Evolutionary conservation across 257 asterid species (phyloP).

Genomic region (Ligustrum vulgare): DNA sequence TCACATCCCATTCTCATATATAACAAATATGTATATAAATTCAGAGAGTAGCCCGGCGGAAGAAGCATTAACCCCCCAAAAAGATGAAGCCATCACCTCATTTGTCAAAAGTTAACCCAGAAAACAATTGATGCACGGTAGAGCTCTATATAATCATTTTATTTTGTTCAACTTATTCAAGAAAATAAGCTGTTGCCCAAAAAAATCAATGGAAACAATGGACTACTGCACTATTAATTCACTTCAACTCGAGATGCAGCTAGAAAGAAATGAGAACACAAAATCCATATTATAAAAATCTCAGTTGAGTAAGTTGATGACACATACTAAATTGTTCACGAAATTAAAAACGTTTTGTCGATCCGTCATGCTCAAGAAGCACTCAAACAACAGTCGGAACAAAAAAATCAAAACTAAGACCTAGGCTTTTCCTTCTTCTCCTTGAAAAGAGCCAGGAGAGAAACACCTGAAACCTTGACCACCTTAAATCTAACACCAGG

Average conservation of each 20-base stretch:
- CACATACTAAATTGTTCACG: constrained; percentile 21
- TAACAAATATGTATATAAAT: neutral
- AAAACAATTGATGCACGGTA: too few species aligned
- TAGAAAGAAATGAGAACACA: neutral
- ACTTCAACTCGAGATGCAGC: neutral
- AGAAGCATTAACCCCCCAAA: too few species aligned
- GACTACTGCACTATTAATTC: neutral
- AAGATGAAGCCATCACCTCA: too few species aligned
- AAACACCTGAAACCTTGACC: constrained; percentile 84
- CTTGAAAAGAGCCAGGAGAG: constrained; percentile 69
- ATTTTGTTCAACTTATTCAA: too few species aligned
- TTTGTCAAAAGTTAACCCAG: too few species aligned
- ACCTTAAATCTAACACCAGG: constrained; percentile 86
- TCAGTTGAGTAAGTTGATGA: constrained; percentile 26
- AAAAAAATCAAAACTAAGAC: constrained; percentile 36
- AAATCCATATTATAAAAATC: constrained; percentile 14
- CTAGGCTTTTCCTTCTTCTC: constrained; percentile 78
- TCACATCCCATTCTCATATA: too few species aligned
- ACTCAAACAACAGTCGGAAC: neutral
- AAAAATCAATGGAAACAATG: too few species aligned
- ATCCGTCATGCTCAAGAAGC: constrained; percentile 12
- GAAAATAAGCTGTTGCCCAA: too few species aligned
- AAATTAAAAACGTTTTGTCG: constrained; percentile 7
- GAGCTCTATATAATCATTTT: too few species aligned
- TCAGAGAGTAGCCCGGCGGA: too few species aligned